Base-by-base conservation (phyloP, 2,329 filamentous ascomycete species). In the Fusarium algeriense region DNA sequence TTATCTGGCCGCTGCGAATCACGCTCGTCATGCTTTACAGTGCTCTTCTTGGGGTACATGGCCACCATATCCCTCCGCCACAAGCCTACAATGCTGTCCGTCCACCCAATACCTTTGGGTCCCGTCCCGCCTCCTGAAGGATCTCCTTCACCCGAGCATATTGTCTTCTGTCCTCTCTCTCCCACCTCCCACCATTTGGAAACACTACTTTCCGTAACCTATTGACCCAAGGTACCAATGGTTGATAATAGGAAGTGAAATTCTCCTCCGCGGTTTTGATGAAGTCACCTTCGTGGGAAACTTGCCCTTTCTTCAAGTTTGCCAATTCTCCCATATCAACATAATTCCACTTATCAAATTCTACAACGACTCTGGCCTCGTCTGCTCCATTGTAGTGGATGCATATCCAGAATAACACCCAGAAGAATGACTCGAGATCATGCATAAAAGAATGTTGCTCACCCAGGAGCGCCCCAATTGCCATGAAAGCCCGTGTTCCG, bases 391-490 rank as follows among this genome's bases (percentile, higher is more conserved):
- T 7, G 8, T 56, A 56, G 8, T 56, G 41, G 7, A 56, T 34
- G 13, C 34, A 58, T 48, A 49, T 63, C 60, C 45, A 63, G 38
- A 63, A 63, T 5, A 63, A 5, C 1, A 57, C 52, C 60, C 45
- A 63, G 32, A 63, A 63, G 37, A 63, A 63, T 15, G 52, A 63
- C 32, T 63, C 52, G 4, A 63, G 60, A 45, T 63, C 52, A 17
- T 63, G 60, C 45, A 63, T 63, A 4, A 63, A 63, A 11, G 52
- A 57, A 28, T 63, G 52, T 20, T 45, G 52, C 44, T 63, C 44
- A 17, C 53, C 52, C 7, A 49, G 44, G 3, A 63, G 37, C 38
- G 23, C 60, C 10, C 60, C 37, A 13, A 63, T 63, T n/a, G 60
- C 60, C 45, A 63, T 46, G 8, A 34, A 48, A 35, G 45, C 45